Conservation (phyloP, 495 filamentous ascomycete genomes). For the Xylaria bambusicola region DNA sequence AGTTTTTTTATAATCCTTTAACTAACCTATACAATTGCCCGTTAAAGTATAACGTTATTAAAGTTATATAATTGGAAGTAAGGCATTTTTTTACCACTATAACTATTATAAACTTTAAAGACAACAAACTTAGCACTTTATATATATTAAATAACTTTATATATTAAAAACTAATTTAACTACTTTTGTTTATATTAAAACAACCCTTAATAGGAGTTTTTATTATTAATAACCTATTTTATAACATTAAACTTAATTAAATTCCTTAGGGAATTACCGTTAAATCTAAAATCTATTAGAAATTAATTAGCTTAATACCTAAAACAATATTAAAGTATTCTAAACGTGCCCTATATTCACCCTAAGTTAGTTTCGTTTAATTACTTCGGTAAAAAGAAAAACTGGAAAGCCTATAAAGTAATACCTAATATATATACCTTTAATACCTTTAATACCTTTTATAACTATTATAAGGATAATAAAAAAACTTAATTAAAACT, state of each 20-base stretch:
- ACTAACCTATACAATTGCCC: too few relatives aligned
- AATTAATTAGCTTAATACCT: background rate
- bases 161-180: too few relatives aligned
- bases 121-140: too few relatives aligned
- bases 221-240: background rate
- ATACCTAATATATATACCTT: background rate
- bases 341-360: background rate
- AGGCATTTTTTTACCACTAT: too few relatives aligned
- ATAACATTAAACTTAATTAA: slow-evolving; percentile 1
- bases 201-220: too few relatives aligned
- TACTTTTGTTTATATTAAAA: too few relatives aligned
- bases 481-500: too few relatives aligned
- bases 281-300: background rate
- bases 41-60: too few relatives aligned
- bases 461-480: background rate
- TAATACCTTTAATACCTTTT: background rate
- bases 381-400: background rate
- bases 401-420: background rate
- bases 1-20: too few relatives aligned
- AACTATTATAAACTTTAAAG: too few relatives aligned
- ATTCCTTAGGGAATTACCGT: background rate
- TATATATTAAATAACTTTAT: too few relatives aligned
- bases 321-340: background rate
- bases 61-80: too few relatives aligned
- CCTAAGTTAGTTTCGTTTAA: background rate